Base-by-base conservation (phyloP, 805 yeast species). In the Nakazawaea populi region DNA sequence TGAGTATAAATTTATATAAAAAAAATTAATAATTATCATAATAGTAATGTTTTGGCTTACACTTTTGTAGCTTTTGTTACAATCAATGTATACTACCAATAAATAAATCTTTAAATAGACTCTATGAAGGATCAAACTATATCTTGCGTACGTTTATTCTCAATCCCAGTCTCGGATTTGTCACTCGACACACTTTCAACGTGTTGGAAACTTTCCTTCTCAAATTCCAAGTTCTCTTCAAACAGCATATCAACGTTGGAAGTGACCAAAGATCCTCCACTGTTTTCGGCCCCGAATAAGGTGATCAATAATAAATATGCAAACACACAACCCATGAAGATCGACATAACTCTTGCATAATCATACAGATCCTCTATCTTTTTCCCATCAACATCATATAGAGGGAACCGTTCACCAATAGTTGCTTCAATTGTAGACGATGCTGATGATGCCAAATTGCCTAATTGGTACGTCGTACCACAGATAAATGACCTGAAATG, bases 361-460 rank as follows among this genome's bases (percentile, higher is more conserved):
- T 82, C 73, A 56, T 68, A 77, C 42, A 65, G 75, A 72, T 0
- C 5, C n/a, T 64, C 40, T 7, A 11, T 18, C 6, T 12, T 11
- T 12, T 11, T 6, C 85, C 87, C 67, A 80, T 73, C 62, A 83
- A 82, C 9, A n/a, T 12, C n/a, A 6, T 11, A 11, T 18, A 74
- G 49, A 53, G 80, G 80, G 70, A 80, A 82, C 38, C 69, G 55
- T 56, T 76, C 79, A 53, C 87, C 87, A 55, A 83, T 74, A 24
- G 80, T 79, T 31, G 83, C 67, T 65, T 83, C 87, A 55, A 83
- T 83, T 12, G 88, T 83, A 0, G 86, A 78, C 1, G 85, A 77
- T 4, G 87, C 87, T 39, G 84, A 77, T 1, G 85, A 77, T 24
- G 81, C 82, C 60, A 83, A 71, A 66, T 83, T 83, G 70, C 89